Evolutionary conservation across 352 stramenopile species (phyloP), one percentile per base, ranked within the genome.

Genomic region (Elongisporangium anandrum): DNA sequence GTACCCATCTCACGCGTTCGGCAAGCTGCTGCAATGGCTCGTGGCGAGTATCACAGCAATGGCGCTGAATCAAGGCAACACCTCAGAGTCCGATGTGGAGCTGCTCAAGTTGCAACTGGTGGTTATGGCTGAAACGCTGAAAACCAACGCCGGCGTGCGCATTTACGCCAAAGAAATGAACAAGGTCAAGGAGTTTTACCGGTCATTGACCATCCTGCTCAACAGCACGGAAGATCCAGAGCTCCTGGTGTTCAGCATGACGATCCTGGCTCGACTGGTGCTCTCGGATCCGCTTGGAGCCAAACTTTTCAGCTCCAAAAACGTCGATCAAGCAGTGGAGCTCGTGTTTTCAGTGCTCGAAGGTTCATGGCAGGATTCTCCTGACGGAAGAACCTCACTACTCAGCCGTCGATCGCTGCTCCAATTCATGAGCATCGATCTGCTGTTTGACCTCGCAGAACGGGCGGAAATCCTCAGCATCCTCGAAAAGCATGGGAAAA

Each of bases 281-380:
- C 69, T 94, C 4, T 70, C 64, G 15, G 82, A 94, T 51, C 72
- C 82, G 5, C 73, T 94, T n/a, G 85, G 82, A 10, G 81, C 69
- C 29, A 94, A 92, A 53, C 66, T 94, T 1, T 94, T 94, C 26
- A 89, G 82, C 50, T 65, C 75, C 8, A 94, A 94, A 64, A 94
- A 94, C 52, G 77, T 90, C 29, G 72, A 87, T 13, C 81, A 94
- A 26, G 79, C 79, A 16, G 70, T 92, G 38, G 72, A 77, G n/a
- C 72, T 94, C 16, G 64, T 88, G 1, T 88, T 90, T 70, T 87
- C 79, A 0, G 75, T 94, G 26, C 57, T 94, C 0, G 77, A 89
- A 26, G 79, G 71, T 7, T 84, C 78, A 17, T 84, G 72, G 59
- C 66, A 79, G 45, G 67, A 69, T 20, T 68, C 53, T 15, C 73